Conservation (phyloP, 805 yeast genomes). For the Brettanomyces custersianus region DNA sequence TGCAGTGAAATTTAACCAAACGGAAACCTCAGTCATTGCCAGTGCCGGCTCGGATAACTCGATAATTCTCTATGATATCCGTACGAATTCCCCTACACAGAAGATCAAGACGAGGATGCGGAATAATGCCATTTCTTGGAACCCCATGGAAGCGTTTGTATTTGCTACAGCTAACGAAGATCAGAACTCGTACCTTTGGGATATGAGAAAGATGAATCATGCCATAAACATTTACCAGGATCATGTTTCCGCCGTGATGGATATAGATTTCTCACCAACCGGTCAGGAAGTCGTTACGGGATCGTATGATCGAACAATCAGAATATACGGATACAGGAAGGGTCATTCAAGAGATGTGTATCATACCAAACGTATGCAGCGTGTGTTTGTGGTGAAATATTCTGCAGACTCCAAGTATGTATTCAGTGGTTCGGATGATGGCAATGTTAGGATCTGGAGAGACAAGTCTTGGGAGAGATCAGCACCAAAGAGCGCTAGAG, state of each 20-base stretch:
- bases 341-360: constrained; percentile 95
- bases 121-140: constrained; percentile 86
- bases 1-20: constrained; percentile 77
- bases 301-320: constrained; percentile 85
- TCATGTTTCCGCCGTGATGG: constrained; percentile 93
- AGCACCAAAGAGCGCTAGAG: constrained; percentile 68
- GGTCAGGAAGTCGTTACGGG: constrained; percentile 96
- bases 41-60: constrained; percentile 89
- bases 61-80: constrained; percentile 78
- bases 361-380: constrained; percentile 97
- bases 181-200: constrained; percentile 90
- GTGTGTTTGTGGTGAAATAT: constrained; percentile 73
- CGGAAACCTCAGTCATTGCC: constrained; percentile 84
- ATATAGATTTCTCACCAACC: constrained; percentile 91
- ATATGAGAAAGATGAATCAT: constrained; percentile 83
- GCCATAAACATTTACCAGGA: constrained; percentile 84
- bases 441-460: constrained; percentile 92
- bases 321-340: constrained; percentile 58
- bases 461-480: constrained; percentile 78
- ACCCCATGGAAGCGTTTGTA: constrained; percentile 94
- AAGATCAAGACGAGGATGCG: constrained; percentile 76
- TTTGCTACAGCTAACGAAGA: constrained; percentile 92
- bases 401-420: constrained; percentile 87
- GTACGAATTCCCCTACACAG: constrained; percentile 89
- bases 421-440: constrained; percentile 90